Evolutionary conservation across 148 eudicot species (phyloP).

Genomic region (Rheum nobile): DNA sequence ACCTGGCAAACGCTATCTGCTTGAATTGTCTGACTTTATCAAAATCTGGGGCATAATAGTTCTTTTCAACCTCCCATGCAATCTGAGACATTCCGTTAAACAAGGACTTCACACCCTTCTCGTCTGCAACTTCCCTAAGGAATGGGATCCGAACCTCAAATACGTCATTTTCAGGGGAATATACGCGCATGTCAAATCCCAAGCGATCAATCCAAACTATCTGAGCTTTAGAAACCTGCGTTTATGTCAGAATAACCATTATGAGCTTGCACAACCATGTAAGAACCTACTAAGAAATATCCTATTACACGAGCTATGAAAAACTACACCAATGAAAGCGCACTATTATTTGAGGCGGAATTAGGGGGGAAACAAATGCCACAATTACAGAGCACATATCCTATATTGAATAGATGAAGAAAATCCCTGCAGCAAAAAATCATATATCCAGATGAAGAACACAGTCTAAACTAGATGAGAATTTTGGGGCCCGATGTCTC

Average conservation of each 20-base stretch:
- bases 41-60: constrained; percentile 52
- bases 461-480: neutral
- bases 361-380: no score
- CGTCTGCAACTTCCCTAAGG: constrained; percentile 83
- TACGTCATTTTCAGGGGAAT: constrained; percentile 38
- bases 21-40: constrained; percentile 60
- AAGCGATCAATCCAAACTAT: constrained; percentile 89
- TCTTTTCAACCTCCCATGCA: constrained; percentile 97
- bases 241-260: neutral
- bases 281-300: neutral
- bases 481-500: neutral
- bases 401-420: neutral
- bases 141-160: constrained; percentile 85
- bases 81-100: constrained; percentile 94
- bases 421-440: neutral
- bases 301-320: neutral
- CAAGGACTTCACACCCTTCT: constrained; percentile 80
- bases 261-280: neutral
- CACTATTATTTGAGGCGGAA: no score
- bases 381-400: neutral
- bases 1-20: constrained; percentile 29
- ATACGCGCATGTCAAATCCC: constrained; percentile 75
- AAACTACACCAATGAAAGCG: neutral
- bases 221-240: constrained; percentile 71
- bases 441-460: neutral